Evolutionary conservation across 257 asterid genomes (phyloP).

Genomic region (Verbena officinalis): DNA sequence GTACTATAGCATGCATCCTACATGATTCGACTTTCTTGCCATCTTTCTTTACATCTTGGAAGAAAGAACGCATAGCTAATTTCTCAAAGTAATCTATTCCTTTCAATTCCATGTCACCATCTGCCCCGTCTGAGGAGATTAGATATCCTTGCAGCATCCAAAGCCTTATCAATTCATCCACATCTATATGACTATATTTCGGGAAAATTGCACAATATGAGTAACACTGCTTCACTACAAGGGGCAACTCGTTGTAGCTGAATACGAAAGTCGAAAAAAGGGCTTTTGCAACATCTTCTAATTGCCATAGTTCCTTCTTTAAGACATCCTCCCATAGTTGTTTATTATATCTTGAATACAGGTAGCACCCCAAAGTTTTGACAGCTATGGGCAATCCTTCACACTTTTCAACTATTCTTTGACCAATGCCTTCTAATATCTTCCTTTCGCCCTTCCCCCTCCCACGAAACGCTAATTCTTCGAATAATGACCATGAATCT

Average conservation of each 20-base stretch:
- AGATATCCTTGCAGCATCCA: conserved; percentile 51
- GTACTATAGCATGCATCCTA: conserved; percentile 9
- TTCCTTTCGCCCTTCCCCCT: not conserved
- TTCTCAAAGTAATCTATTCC: conserved; percentile 28
- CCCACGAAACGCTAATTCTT: not conserved
- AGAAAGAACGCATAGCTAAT: conserved; percentile 13
- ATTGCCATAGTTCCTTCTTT: conserved; percentile 14
- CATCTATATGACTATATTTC: conserved; percentile 33
- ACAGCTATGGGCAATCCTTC: conserved; percentile 16
- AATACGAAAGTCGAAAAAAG: conserved; percentile 5
- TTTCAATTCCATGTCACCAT: conserved; percentile 23
- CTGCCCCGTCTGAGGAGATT: not conserved
- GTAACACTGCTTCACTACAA: conserved; percentile 38
- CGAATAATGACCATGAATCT: conserved; percentile 9
- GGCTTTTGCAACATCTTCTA: not conserved
- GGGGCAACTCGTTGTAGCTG: conserved; percentile 30
- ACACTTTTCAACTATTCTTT: conserved; percentile 14
- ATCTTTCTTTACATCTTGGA: not conserved
- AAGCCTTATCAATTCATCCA: conserved; percentile 35
- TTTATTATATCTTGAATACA: not conserved
- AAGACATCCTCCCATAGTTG: conserved; percentile 16
- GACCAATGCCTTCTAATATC: conserved; percentile 9
- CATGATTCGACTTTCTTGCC: not conserved
- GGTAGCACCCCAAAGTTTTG: conserved; percentile 12
- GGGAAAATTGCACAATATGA: conserved; percentile 42